phyloP scores from a whole-genome alignment of 352 stramenopile species.

The Phytophthora pinifolia region DNA sequence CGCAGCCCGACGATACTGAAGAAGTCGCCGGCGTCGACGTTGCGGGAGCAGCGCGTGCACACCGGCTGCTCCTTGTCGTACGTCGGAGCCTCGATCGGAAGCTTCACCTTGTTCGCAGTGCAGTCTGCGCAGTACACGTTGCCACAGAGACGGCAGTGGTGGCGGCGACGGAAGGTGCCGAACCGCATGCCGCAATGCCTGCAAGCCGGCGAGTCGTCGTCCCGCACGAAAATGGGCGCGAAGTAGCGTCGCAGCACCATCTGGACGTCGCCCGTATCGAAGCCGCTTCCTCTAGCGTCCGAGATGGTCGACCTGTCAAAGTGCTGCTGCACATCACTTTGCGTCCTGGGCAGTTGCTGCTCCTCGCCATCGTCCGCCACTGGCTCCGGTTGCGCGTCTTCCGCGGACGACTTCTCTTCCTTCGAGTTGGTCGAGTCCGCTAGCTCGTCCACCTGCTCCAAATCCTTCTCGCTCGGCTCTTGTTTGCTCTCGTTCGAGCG shows the following conservation, averaged over 20 bases:
- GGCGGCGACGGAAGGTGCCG: constrained; percentile 66
- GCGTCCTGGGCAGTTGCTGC: constrained; percentile 15
- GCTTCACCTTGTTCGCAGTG: constrained; percentile 63
- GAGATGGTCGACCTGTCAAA: constrained; percentile 10
- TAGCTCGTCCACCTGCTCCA: constrained; percentile 7
- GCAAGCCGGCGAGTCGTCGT: constrained; percentile 51
- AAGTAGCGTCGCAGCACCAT: constrained; percentile 58
- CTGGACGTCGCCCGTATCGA: constrained; percentile 34
- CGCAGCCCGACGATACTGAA: constrained; percentile 74
- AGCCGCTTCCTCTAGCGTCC: constrained; percentile 16
- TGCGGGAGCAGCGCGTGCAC: constrained; percentile 76
- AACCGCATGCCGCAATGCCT: constrained; percentile 74
- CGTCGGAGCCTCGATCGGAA: constrained; percentile 52
- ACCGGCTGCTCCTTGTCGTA: constrained; percentile 78
- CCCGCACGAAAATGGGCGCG: constrained; percentile 50
- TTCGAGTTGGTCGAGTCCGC: constrained; percentile 6
- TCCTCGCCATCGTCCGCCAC: constrained; percentile 6
- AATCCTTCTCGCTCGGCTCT: constrained; percentile 15
- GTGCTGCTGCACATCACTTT: constrained; percentile 23
- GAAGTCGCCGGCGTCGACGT: constrained; percentile 65
- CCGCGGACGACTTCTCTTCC: constrained; percentile 8
- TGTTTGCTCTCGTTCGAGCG: constrained; percentile 8
- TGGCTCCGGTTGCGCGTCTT: not conserved
- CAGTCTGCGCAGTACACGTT: constrained; percentile 77
- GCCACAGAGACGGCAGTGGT: constrained; percentile 80